Evolutionary conservation across 345 rosid species (phyloP), one percentile per base, ranked within the genome.

Genomic region (Eucalyptus pumila): DNA sequence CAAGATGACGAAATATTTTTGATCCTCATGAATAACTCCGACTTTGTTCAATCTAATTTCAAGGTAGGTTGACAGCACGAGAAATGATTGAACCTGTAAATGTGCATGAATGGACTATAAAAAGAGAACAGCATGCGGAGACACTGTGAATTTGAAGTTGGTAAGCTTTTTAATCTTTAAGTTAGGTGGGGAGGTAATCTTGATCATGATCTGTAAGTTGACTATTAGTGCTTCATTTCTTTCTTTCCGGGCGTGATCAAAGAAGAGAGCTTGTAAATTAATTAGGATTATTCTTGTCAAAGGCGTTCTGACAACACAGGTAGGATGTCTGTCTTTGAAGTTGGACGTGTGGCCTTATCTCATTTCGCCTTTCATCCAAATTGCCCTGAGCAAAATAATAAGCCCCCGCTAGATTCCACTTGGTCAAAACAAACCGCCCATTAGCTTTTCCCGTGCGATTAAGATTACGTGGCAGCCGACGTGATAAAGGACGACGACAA

Each of bases 401-500:
- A n/a, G 10, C 76, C 37, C 76, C 76, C 76, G 19, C 34, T 14
- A 65, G 37, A 14, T 65, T 60, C n/a, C 67, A 27, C 32, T 26
- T 26, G 8, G 67, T 60, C 14, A 6, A 5, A 60, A 60, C 14
- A 26, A 27, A 4, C 32, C 69, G 27, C 15, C 76, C 37, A 8
- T 15, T 12, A n/a, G 14, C 37, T 65, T 65, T n/a, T n/a, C 10
- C 32, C 19, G 19, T 9, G 76, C 34, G 5, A 65, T n/a, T 32
- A 17, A 17, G 81, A 11, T 19, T 19, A 37, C 6, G 4, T 11
- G 26, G 26, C 83, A 19, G 45, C 45, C 21, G 45, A 19, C 83
- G 11, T 11, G 83, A 23, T 2, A 2, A 2, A 15, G 42, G 42
- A 17, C 24, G 4, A 17, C 7, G 13, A 3, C 42, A 0, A 0